These are phyloP conservation scores for Trebouxia gelatinosa DNA, from an alignment of 163 green algal genomes.

Conservation along the genomic window DNA sequence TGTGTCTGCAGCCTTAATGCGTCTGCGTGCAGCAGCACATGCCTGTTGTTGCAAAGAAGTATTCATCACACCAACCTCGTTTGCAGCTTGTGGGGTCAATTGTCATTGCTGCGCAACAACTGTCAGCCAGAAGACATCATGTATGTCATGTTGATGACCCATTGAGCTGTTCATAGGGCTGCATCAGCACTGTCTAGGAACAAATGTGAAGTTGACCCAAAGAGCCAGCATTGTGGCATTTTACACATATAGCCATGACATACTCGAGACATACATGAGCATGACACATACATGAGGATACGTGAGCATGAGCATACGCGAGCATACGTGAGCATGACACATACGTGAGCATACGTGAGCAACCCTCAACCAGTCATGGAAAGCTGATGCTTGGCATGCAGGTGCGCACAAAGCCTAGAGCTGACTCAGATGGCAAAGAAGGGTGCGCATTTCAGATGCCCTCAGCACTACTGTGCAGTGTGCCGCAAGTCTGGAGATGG, in stretches of 20 bases:
- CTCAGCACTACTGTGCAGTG: slow-evolving; percentile 32
- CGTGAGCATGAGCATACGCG: background rate
- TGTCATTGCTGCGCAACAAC: too few species aligned
- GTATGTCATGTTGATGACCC: too few species aligned
- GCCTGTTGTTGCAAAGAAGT: background rate
- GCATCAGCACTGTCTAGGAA: too few species aligned
- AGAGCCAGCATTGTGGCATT: background rate
- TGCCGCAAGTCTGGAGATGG: slow-evolving; percentile 32
- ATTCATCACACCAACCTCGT: background rate
- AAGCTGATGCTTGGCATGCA: background rate
- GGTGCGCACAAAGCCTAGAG: slow-evolving; percentile 21
- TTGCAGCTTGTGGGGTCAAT: background rate
- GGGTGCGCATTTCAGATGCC: slow-evolving; percentile 30
- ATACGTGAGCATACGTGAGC: background rate
- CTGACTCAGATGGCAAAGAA: slow-evolving; percentile 37
- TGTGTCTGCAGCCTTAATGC: background rate
- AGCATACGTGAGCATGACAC: background rate
- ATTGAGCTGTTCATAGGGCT: too few species aligned
- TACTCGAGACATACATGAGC: background rate
- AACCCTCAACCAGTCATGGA: background rate
- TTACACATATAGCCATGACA: background rate
- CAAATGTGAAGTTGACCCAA: background rate
- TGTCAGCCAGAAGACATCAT: too few species aligned
- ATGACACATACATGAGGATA: background rate
- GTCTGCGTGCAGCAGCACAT: background rate